These are phyloP conservation scores for Cyclotella kingstonii DNA, from an alignment of 108 stramenopile species.

Conservation along the genomic window DNA sequence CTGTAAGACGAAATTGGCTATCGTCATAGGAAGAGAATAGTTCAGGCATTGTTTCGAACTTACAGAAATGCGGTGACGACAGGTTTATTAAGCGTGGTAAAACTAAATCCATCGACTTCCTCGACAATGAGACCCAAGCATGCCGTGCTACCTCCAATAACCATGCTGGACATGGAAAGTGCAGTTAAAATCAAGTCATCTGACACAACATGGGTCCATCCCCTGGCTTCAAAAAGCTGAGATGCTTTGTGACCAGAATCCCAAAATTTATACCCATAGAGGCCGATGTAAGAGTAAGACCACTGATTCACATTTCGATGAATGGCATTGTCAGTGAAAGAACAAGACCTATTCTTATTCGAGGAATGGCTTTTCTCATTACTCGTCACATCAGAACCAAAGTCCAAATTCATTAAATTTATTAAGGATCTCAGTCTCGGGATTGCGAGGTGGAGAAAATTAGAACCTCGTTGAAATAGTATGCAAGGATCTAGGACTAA, in stretches of 20 bases:
- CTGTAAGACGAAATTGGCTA: slow-evolving; percentile 7
- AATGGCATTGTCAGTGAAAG: slow-evolving; percentile 49
- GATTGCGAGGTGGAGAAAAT: slow-evolving; percentile 45
- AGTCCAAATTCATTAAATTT: too few relatives aligned
- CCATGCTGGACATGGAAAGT: slow-evolving; percentile 51
- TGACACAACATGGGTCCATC: slow-evolving; percentile 73
- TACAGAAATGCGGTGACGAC: slow-evolving; percentile 60
- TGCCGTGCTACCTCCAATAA: slow-evolving; percentile 41
- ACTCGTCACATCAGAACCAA: too few relatives aligned
- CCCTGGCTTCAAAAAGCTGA: slow-evolving; percentile 70
- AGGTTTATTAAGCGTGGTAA: slow-evolving; percentile 64
- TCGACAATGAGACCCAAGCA: slow-evolving; percentile 66
- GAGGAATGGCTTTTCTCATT: too few relatives aligned
- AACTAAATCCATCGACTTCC: slow-evolving; percentile 68
- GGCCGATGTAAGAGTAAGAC: slow-evolving; percentile 75
- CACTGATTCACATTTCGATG: slow-evolving; percentile 71
- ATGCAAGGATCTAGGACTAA: slow-evolving; percentile 46
- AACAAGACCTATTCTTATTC: slow-evolving; percentile 4
- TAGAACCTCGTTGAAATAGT: slow-evolving; percentile 45
- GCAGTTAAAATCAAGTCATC: slow-evolving; percentile 66
- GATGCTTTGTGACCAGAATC: slow-evolving; percentile 64
- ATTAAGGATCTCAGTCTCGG: slow-evolving; percentile 28
- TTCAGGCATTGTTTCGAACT: slow-evolving; percentile 7
- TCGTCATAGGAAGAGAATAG: background rate
- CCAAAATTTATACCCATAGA: slow-evolving; percentile 75